Base-by-base conservation (phyloP, 1,139 yeast genomes). In the Pichia inconspicua region DNA sequence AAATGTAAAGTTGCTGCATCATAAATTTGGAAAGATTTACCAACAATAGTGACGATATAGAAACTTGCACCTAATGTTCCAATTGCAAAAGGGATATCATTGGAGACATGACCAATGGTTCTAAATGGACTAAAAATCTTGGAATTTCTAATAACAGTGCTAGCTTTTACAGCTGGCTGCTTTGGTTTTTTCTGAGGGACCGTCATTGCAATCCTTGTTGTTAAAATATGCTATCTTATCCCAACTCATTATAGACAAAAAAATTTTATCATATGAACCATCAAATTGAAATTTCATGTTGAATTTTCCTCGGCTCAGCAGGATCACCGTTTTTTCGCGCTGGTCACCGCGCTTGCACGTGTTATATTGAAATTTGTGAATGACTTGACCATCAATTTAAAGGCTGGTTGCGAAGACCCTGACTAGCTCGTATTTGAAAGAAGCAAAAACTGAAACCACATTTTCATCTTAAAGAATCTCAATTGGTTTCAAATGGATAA, bases 1-100 rank as follows among this genome's bases (percentile, higher is more conserved):
- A 92, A 72, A 58, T 87, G 95, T 54, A 92, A 73, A 6, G 87
- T 88, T 40, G 92, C 79, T 15, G 96, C 96, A 69, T 92, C 98
- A 61, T 86, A 94, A 37, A 92, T 87, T 65, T 92, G 98, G 67
- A 92, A 88, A 1, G 94, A 77, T 50, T 80, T 75, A 5, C 97
- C 98, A 28, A 92, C 96, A 36, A 88, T 82, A 0, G 98, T 90
- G 12, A 86, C 95, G 43, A 88, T 79, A 58, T 90, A 84, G 60
- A 85, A 90, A 1, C 95, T 82, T 17, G 87, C 76, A 49, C 99
- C 99, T 50, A 92, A 73, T 1, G 92, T 80, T 31, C 97, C 95
- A 34, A 89, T 72, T 11, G 96, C 88, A 63, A 89, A 85, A 2
- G 97, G 97, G 1, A 77, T 74, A 32, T 80, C 83, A 61, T 88